A percentile compares a stretch with the other conserved stretches of the same genome.
Evolutionary conservation across 352 stramenopile genomes (phyloP).

Genomic region (Phytophthora melonis): DNA sequence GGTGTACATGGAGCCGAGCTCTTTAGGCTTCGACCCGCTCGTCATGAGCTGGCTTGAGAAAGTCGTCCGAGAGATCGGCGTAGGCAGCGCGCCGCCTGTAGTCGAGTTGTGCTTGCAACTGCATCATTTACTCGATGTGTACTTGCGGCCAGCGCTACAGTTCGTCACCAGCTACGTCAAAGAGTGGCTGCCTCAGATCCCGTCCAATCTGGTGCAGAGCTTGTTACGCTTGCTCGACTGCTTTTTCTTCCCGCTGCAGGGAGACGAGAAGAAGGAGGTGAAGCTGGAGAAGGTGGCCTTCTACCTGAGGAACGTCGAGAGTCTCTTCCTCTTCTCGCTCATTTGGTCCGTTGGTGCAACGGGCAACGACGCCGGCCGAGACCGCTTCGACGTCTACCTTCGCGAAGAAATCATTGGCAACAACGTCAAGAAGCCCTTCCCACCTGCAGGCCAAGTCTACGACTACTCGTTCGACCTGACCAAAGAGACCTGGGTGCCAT

Average conservation of each 20-base stretch:
- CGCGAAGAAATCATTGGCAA: conserved; percentile 83
- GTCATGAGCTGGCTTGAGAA: conserved; percentile 91
- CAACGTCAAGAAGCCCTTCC: conserved; percentile 64
- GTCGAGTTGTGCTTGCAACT: conserved; percentile 61
- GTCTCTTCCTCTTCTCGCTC: conserved; percentile 93
- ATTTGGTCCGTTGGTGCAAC: conserved; percentile 94
- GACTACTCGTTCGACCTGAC: conserved; percentile 92
- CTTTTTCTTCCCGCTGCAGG: conserved; percentile 87
- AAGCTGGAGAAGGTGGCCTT: conserved; percentile 74
- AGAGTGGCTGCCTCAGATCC: conserved; percentile 93
- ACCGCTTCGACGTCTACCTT: conserved; percentile 89
- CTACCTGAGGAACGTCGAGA: conserved; percentile 85
- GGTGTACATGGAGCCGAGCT: conserved; percentile 97
- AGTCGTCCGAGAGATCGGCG: conserved; percentile 65
- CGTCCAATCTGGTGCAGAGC: conserved; percentile 91
- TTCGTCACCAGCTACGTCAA: conserved; percentile 91
- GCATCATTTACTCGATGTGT: conserved; percentile 90
- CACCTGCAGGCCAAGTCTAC: conserved; percentile 80
- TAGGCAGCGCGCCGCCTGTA: conserved; percentile 51
- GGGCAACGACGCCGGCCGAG: conserved; percentile 85
- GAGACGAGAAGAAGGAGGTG: conserved; percentile 88
- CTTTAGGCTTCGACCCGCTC: conserved; percentile 92
- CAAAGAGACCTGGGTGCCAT: conserved; percentile 88
- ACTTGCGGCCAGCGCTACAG: conserved; percentile 78
- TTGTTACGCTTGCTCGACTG: conserved; percentile 94